These are phyloP conservation scores for Cyclanthera cordifolia DNA, from an alignment of 306 rosid species.

Conservation along the genomic window DNA sequence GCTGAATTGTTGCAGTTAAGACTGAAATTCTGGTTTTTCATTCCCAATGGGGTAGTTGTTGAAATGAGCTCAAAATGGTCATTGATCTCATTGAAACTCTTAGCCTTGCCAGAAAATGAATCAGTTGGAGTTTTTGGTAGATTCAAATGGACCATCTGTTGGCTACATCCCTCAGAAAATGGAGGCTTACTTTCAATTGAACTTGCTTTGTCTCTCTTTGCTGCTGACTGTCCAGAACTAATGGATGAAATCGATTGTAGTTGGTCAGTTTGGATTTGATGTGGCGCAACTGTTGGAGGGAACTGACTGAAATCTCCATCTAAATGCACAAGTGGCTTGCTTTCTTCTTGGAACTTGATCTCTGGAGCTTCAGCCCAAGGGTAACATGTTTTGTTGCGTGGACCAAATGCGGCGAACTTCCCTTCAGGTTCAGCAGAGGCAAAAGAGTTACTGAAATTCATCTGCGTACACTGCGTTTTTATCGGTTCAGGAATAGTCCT, in stretches of 20 bases:
- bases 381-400: constrained; percentile 32
- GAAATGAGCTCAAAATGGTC: constrained; percentile 38
- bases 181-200: constrained; percentile 34
- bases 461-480: constrained; percentile 20
- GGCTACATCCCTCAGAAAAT: constrained; percentile 33
- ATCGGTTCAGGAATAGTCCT: constrained; percentile 31
- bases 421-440: constrained; percentile 41
- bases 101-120: constrained; percentile 36
- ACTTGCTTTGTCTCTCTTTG: constrained; percentile 27
- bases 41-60: constrained; percentile 25
- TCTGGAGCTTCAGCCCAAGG: constrained; percentile 42
- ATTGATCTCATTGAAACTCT: constrained; percentile 24
- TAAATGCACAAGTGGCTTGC: constrained; percentile 29
- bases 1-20: constrained; percentile 31
- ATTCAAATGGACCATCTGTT: constrained; percentile 11
- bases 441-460: constrained; percentile 31
- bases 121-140: constrained; percentile 30
- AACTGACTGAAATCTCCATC: constrained; percentile 40
- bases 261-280: constrained; percentile 32
- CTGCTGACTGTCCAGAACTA: constrained; percentile 29
- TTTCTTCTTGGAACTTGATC: constrained; percentile 32
- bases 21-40: constrained; percentile 42
- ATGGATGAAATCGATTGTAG: constrained; percentile 39
- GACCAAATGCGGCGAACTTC: constrained; percentile 30
- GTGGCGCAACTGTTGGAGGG: constrained; percentile 31